These are phyloP conservation scores for Martiniozyma asiatica DNA, from an alignment of 1,139 yeast species.

Conservation along the genomic window DNA sequence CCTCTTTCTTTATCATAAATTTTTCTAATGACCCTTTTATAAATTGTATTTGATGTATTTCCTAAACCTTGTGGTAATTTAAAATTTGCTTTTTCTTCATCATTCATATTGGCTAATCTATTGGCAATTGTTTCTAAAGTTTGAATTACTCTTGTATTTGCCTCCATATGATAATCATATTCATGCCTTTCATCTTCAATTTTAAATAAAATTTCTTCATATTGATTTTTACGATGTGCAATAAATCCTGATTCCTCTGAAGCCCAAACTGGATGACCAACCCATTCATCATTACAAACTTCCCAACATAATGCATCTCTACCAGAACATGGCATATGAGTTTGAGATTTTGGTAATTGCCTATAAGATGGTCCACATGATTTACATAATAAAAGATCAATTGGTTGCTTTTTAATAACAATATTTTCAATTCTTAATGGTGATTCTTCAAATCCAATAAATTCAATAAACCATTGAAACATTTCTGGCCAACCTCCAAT, in stretches of 20 bases:
- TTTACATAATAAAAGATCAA: conserved; percentile 78
- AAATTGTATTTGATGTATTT: conserved; percentile 79
- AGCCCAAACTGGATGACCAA: conserved; percentile 99
- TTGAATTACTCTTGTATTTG: conserved; percentile 88
- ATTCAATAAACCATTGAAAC: conserved; percentile 80
- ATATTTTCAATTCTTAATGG: conserved; percentile 79
- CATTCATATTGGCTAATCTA: conserved; percentile 84
- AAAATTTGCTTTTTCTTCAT: conserved; percentile 77
- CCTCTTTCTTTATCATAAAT: conserved; percentile 92
- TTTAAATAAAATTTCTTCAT: conserved; percentile 88
- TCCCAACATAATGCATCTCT: conserved; percentile 99
- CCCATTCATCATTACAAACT: conserved; percentile 97
- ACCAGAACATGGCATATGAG: conserved; percentile 96
- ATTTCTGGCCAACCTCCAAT: conserved; percentile 73
- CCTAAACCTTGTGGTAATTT: conserved; percentile 90
- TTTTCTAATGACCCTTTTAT: conserved; percentile 85
- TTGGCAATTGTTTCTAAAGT: conserved; percentile 92
- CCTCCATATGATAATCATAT: conserved; percentile 90
- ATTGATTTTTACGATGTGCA: conserved; percentile 95
- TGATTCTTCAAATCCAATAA: conserved; percentile 75
- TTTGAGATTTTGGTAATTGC: conserved; percentile 84
- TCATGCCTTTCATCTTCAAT: conserved; percentile 97
- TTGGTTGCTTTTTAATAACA: conserved; percentile 76
- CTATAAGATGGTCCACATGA: conserved; percentile 92
- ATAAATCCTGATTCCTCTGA: conserved; percentile 97